Base-by-base conservation (phyloP, 169 alveolate species). In the Cystoisospora suis region DNA sequence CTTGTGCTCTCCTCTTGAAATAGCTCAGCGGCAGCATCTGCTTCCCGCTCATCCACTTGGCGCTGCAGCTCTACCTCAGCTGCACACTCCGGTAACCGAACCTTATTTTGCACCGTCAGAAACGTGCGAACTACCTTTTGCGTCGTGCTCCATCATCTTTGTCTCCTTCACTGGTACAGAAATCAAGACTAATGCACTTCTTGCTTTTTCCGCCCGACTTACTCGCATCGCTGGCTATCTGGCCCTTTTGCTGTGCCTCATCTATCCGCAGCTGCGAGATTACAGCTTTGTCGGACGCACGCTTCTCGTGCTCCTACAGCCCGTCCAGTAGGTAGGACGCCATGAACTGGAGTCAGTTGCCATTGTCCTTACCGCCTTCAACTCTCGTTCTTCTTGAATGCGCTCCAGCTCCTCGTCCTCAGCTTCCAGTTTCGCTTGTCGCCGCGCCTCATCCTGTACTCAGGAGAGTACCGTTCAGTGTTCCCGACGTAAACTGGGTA, bases 221-320 rank as follows among this genome's bases (percentile, higher is more conserved):
- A 72, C 83, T 38, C 32, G 83, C 56, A 36, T 72, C 83, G 32
- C 58, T 40, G 17, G 58, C 58, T 23, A 72, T 32, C 56, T 72
- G 83, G 20, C 42, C 83, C 53, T 72, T 40, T 17, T 72, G 58
- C 53, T 72, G 83, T 6, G 47, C 83, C 27, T 72, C 83, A 27
- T 72, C 83, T 72, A 72, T 72, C 53, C 42, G 36, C 56, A 72
- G 17, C 53, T 72, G 83, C 32, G 58, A 34, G 15, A 38, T 34
- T 12, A 72, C 38, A 40, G 83, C 83, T 40, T 38, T 72, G 83
- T 72, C 83, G 0, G 47, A 46, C 20, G 29, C 53, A 17, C 83
- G 36, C 45, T 72, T 72, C 53, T 40, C 53, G 32, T 38, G 83
- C 29, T 72, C 83, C 83, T 72, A 40, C 83, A 40, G 42, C 15